These are phyloP conservation scores for Kernera saxatilis DNA, from an alignment of 345 rosid species.

Conservation along the genomic window DNA sequence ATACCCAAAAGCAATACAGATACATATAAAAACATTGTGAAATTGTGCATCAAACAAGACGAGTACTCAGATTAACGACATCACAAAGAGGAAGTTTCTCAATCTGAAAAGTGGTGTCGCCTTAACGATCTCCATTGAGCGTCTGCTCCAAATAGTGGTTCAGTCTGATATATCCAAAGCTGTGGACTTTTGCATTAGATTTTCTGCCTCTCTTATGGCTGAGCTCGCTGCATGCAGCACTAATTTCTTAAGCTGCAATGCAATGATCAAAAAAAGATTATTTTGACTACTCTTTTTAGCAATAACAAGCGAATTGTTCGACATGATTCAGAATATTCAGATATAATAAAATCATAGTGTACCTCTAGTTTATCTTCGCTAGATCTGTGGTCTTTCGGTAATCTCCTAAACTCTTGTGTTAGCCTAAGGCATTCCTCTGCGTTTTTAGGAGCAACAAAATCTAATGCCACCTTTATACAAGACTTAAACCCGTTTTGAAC, in stretches of 20 bases:
- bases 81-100: too few species aligned
- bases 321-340: not conserved
- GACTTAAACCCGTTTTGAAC: constrained; percentile 34
- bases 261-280: too few species aligned
- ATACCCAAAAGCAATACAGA: too few species aligned
- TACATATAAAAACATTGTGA: too few species aligned
- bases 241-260: constrained; percentile 21
- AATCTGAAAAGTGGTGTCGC: too few species aligned
- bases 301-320: not conserved
- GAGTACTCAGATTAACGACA: too few species aligned
- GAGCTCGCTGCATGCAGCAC: constrained; percentile 30
- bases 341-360: not conserved
- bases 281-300: not conserved
- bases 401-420: constrained; percentile 54
- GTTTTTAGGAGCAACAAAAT: constrained; percentile 64
- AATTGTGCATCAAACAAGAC: too few species aligned
- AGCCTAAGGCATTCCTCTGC: constrained; percentile 52
- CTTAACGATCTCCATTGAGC: too few species aligned
- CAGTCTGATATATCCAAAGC: too few species aligned
- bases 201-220: constrained; percentile 22
- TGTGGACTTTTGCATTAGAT: constrained; percentile 4
- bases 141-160: too few species aligned
- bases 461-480: constrained; percentile 64
- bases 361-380: constrained; percentile 73
- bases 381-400: constrained; percentile 46